Percentiles rank a stretch among this genome's conserved stretches.
Evolutionary conservation across 306 rosid species (phyloP).

Genomic region (Gastrolobium bilobum): DNA sequence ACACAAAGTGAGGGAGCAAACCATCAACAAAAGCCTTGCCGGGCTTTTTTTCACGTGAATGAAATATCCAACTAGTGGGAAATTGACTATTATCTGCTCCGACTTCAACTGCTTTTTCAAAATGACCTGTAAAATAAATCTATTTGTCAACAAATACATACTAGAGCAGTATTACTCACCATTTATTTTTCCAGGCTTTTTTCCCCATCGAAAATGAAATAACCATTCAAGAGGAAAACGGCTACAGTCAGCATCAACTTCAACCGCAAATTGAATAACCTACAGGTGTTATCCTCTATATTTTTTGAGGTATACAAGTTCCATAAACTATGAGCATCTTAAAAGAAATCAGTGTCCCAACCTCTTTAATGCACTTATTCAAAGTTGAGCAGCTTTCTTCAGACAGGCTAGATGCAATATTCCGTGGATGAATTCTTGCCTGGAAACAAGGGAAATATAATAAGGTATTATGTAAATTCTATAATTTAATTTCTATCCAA

Average conservation of each 20-base stretch:
- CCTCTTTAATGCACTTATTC: slow-evolving; percentile 84
- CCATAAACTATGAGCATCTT: slow-evolving; percentile 11
- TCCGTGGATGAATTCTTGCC: slow-evolving; percentile 96
- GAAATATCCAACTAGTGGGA: slow-evolving; percentile 87
- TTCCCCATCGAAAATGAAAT: slow-evolving; percentile 99
- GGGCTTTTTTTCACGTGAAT: slow-evolving; percentile 84
- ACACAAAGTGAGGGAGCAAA: slow-evolving; percentile 71
- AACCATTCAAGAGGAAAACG: slow-evolving; percentile 91
- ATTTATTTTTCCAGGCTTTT: slow-evolving; percentile 83
- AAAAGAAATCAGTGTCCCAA: slow-evolving; percentile 51
- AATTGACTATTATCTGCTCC: slow-evolving; percentile 95
- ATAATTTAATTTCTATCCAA: slow-evolving; percentile 8
- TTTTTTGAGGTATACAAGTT: slow-evolving; percentile 56
- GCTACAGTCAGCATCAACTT: slow-evolving; percentile 83
- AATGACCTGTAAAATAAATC: slow-evolving; percentile 79
- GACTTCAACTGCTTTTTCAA: slow-evolving; percentile 90
- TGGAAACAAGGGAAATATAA: slow-evolving; percentile 47
- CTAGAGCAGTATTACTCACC: slow-evolving; percentile 74
- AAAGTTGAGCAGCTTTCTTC: slow-evolving; percentile 74
- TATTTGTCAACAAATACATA: slow-evolving; percentile 58
- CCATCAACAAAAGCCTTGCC: slow-evolving; percentile 96
- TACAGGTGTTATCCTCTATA: slow-evolving; percentile 73
- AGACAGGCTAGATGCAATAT: slow-evolving; percentile 74
- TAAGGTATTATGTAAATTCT: neutral
- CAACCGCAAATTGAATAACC: slow-evolving; percentile 91